Evolutionary conservation across 345 rosid genomes (phyloP).

Genomic region (Passiflora organensis): DNA sequence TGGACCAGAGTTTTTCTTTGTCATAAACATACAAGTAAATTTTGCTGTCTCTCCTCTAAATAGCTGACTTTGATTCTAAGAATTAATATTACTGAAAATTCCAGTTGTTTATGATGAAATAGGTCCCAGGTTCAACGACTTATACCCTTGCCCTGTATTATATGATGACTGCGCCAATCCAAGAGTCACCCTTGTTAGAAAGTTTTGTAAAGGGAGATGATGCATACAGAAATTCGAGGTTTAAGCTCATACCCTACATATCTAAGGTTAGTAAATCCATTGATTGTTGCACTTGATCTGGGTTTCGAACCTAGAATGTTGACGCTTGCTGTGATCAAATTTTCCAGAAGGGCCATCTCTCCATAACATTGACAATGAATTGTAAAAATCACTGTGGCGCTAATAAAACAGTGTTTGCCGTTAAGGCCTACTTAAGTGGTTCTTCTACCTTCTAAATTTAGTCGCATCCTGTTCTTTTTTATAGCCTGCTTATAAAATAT

Average conservation of each 20-base stretch:
- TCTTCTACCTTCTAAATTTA: no score
- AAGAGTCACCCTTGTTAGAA: slow-evolving; percentile 70
- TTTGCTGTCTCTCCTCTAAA: slow-evolving; percentile 2
- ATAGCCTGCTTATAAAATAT: no score
- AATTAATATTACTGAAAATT: slow-evolving; percentile 4
- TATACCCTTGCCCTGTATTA: slow-evolving; percentile 78
- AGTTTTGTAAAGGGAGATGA: slow-evolving; percentile 81
- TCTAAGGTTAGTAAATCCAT: slow-evolving; percentile 56
- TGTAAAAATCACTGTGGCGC: no score
- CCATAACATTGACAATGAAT: no score
- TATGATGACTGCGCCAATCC: slow-evolving; percentile 78
- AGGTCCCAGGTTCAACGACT: slow-evolving; percentile 93
- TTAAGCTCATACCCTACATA: slow-evolving; percentile 97
- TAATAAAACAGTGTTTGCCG: no score
- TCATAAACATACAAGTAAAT: slow-evolving; percentile 79
- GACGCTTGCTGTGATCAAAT: neutral
- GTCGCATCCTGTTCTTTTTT: no score
- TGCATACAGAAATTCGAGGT: slow-evolving; percentile 85
- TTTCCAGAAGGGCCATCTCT: neutral
- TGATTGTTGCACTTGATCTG: neutral
- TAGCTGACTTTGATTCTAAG: neutral
- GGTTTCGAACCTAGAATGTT: neutral
- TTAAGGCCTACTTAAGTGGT: neutral
- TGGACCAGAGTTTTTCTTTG: slow-evolving; percentile 85
- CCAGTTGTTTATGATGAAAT: slow-evolving; percentile 16